phyloP scores from a whole-genome alignment of 352 stramenopile genomes.

The Phytophthora syringae region DNA sequence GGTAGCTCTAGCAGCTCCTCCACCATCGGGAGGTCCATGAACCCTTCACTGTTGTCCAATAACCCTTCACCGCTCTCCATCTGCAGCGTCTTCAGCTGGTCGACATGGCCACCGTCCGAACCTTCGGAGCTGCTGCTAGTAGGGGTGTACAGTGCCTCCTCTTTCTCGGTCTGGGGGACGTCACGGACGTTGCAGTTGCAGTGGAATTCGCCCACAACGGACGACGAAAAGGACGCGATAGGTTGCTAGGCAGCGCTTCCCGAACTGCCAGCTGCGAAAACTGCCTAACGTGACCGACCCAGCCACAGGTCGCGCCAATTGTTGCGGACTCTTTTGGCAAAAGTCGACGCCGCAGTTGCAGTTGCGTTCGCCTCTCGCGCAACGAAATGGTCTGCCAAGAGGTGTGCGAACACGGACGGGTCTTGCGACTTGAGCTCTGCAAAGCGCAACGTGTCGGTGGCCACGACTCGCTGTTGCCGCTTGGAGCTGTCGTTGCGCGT shows the following conservation, averaged over 20 bases:
- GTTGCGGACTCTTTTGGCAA: too few relatives aligned
- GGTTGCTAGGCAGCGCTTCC: slow-evolving; percentile 45
- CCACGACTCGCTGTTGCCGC: slow-evolving; percentile 3
- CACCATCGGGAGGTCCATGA: slow-evolving; percentile 20
- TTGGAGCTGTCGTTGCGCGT: slow-evolving; percentile 11
- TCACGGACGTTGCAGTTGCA: neutral
- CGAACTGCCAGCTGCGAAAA: slow-evolving; percentile 33
- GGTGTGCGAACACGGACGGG: slow-evolving; percentile 27
- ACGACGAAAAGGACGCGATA: slow-evolving; percentile 55
- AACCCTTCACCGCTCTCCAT: neutral
- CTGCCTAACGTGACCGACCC: slow-evolving; percentile 36
- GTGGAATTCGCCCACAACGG: slow-evolving; percentile 25
- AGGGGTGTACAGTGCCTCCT: slow-evolving; percentile 25
- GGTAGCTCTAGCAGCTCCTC: slow-evolving; percentile 33
- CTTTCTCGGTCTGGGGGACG: slow-evolving; percentile 21
- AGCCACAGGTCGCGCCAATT: slow-evolving; percentile 16
- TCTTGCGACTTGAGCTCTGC: slow-evolving; percentile 27
- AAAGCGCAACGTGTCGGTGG: slow-evolving; percentile 11
- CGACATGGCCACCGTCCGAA: slow-evolving; percentile 11
- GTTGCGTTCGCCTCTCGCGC: slow-evolving; percentile 20
- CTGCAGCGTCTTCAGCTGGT: slow-evolving; percentile 9
- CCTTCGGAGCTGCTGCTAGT: slow-evolving; percentile 30
- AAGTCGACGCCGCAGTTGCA: neutral
- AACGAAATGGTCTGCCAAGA: slow-evolving; percentile 39
- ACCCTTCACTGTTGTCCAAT: too few relatives aligned